These are phyloP conservation scores for Teunomyces aglyptinius DNA, from an alignment of 805 yeast genomes.

Conservation along the genomic window DNA sequence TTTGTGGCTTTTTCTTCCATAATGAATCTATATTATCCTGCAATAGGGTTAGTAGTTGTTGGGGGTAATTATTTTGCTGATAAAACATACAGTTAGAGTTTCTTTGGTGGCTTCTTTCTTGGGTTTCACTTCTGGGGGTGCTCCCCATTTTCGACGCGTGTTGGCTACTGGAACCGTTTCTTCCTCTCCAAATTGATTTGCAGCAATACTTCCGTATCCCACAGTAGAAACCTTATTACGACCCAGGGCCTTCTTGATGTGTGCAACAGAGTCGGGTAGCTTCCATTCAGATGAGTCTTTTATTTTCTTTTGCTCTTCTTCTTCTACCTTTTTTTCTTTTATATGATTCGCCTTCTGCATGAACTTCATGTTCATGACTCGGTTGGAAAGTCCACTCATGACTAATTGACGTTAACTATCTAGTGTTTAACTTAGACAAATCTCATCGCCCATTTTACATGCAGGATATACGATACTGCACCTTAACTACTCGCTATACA, in stretches of 20 bases:
- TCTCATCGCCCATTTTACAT: not conserved
- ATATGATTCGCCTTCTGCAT: constrained; percentile 42
- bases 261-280: constrained; percentile 30
- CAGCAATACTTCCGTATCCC: constrained; percentile 42
- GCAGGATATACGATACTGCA: not conserved
- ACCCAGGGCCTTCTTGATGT: constrained; percentile 24
- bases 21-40: constrained; percentile 6
- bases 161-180: constrained; percentile 10
- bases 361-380: constrained; percentile 82
- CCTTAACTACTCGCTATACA: not conserved
- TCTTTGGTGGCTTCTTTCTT: constrained; percentile 10
- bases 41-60: not conserved
- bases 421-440: not conserved
- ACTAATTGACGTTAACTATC: not conserved
- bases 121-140: constrained; percentile 4
- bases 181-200: constrained; percentile 11
- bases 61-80: not conserved
- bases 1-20: constrained; percentile 11
- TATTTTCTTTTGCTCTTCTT: constrained; percentile 34
- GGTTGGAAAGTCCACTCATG: constrained; percentile 49
- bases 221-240: constrained; percentile 26
- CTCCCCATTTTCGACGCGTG: constrained; percentile 19
- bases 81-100: not conserved
- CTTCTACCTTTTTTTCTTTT: constrained; percentile 31
- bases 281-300: constrained; percentile 56